These are phyloP conservation scores for Aspergillus nomiae DNA, from an alignment of 2,329 filamentous ascomycete species.

Conservation along the genomic window DNA sequence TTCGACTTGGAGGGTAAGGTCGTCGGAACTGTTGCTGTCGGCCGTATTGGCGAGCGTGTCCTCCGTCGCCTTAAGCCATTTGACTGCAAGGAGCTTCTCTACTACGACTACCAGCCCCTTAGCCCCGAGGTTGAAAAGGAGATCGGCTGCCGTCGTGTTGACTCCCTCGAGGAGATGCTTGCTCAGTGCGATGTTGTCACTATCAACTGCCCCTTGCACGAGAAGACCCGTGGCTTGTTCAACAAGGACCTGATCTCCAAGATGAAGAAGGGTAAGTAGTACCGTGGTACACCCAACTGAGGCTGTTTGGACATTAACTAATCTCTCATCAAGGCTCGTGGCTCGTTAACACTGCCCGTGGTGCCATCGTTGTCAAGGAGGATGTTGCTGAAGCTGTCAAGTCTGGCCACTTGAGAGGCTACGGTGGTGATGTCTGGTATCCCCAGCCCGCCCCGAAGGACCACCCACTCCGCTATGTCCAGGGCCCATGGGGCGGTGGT, in stretches of 20 bases:
- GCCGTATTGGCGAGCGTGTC: slow-evolving; percentile 97
- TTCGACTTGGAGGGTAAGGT: slow-evolving; percentile 97
- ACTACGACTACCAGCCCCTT: slow-evolving; percentile 99
- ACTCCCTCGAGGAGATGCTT: slow-evolving; percentile 88
- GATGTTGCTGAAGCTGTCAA: slow-evolving; percentile 94
- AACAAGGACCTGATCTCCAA: slow-evolving; percentile 98
- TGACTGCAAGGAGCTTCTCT: slow-evolving; percentile 98
- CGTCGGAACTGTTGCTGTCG: slow-evolving; percentile 95
- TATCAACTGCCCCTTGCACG: slow-evolving; percentile 99
- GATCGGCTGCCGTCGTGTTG: slow-evolving; percentile 90
- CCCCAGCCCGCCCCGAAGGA: slow-evolving; percentile 93
- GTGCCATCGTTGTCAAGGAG: slow-evolving; percentile 99
- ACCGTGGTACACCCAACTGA: background rate
- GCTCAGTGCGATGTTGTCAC: slow-evolving; percentile 95
- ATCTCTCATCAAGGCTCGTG: slow-evolving; percentile 67
- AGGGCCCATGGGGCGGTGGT: slow-evolving; percentile 93
- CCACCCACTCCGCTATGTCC: slow-evolving; percentile 87
- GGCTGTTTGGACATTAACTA: slow-evolving; percentile 9
- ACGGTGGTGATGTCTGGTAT: slow-evolving; percentile 72
- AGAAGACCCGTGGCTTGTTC: slow-evolving; percentile 94
- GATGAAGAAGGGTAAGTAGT: slow-evolving; percentile 86
- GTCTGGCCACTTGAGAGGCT: slow-evolving; percentile 69
- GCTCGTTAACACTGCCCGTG: slow-evolving; percentile 98
- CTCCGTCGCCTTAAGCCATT: slow-evolving; percentile 94
- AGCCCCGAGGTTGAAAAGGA: slow-evolving; percentile 83